A percentile compares a stretch with the other conserved stretches of the same genome.
phyloP scores from a whole-genome alignment of 768 basidiomycete species.

The Lanmaoa rubissima region DNA sequence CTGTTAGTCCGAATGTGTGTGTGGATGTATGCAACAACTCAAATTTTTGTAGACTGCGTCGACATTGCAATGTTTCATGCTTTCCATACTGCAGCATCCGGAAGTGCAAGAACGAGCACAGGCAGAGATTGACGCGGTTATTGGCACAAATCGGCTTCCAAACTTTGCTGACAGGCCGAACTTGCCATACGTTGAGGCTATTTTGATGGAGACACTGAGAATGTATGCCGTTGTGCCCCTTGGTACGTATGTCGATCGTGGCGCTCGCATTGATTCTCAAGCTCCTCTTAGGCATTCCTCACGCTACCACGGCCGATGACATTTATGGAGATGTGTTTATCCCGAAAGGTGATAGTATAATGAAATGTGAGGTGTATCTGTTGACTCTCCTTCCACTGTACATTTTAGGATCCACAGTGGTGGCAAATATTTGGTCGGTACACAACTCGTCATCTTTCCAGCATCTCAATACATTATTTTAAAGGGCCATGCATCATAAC shows the following conservation, averaged over 20 bases:
- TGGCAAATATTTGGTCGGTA: conserved; percentile 22
- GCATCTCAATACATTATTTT: background rate
- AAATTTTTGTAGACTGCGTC: conserved; percentile 6
- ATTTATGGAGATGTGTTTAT: conserved; percentile 21
- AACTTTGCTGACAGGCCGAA: conserved; percentile 19
- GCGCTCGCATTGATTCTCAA: background rate
- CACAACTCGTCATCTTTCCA: background rate
- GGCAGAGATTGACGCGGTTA: conserved; percentile 28
- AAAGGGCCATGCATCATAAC: conserved; percentile 18
- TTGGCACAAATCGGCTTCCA: conserved; percentile 31
- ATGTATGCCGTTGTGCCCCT: conserved; percentile 20
- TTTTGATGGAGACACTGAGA: conserved; percentile 9
- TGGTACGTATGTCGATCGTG: conserved; percentile 11
- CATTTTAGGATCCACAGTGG: conserved; percentile 16
- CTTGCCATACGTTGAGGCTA: conserved; percentile 32
- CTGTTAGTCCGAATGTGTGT: conserved; percentile 1
- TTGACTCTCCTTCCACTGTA: background rate
- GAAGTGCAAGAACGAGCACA: conserved; percentile 32
- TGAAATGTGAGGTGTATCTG: background rate
- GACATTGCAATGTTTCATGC: conserved; percentile 24
- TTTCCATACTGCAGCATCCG: conserved; percentile 34
- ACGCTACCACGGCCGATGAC: conserved; percentile 19
- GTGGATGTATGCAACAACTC: background rate
- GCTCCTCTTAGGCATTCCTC: conserved; percentile 13
- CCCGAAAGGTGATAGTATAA: conserved; percentile 18